These are phyloP conservation scores for Tylopilus sp. DNA, from an alignment of 768 basidiomycete genomes.

Conservation along the genomic window DNA sequence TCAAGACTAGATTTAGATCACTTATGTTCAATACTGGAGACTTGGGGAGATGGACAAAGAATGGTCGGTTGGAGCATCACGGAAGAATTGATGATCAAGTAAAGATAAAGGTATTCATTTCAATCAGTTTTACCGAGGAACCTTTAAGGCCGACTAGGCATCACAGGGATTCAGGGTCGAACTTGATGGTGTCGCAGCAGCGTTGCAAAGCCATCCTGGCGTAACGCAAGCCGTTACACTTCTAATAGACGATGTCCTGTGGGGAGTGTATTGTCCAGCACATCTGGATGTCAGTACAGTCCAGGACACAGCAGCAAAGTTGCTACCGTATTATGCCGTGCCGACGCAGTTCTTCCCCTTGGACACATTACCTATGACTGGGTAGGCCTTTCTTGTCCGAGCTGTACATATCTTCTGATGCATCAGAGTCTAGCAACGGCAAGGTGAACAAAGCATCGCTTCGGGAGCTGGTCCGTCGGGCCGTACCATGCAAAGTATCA, in stretches of 20 bases:
- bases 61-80: background rate
- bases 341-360: background rate
- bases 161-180: background rate
- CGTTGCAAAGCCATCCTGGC: background rate
- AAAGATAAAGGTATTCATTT: background rate
- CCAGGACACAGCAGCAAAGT: background rate
- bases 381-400: background rate
- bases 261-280: background rate
- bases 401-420: background rate
- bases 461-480: background rate
- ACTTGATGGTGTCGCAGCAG: background rate
- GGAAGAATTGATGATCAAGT: background rate
- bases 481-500: background rate
- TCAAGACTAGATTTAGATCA: background rate
- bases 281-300: background rate
- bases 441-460: background rate
- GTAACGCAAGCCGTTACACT: background rate
- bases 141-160: too few species aligned
- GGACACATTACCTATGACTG: background rate
- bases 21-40: conserved; percentile 1
- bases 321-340: background rate
- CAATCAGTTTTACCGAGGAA: background rate
- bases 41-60: background rate
- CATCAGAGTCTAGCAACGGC: background rate
- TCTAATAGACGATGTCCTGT: background rate